phyloP scores from a whole-genome alignment of 2,329 filamentous ascomycete genomes.

The Penicillium decumbens region DNA sequence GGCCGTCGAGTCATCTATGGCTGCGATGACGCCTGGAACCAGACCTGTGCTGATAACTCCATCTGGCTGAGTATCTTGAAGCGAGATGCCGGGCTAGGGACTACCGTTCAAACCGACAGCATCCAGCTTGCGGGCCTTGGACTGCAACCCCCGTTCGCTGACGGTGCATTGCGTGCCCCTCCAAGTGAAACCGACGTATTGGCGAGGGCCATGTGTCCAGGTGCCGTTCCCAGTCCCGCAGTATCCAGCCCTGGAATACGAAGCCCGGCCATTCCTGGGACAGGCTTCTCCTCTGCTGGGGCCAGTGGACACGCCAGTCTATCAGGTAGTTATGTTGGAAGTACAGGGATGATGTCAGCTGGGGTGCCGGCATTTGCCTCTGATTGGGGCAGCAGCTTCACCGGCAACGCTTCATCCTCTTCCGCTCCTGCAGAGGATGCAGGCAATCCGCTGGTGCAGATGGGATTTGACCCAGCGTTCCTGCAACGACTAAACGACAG shows the following conservation, averaged over 20 bases:
- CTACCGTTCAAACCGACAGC: slow-evolving; percentile 29
- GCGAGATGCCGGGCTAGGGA: slow-evolving; percentile 39
- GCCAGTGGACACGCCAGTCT: slow-evolving; percentile 37
- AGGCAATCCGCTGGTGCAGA: slow-evolving; percentile 34
- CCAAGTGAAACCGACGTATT: slow-evolving; percentile 34
- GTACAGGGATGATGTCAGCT: slow-evolving; percentile 28
- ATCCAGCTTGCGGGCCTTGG: slow-evolving; percentile 37
- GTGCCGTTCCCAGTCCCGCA: slow-evolving; percentile 24
- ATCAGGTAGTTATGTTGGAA: slow-evolving; percentile 34
- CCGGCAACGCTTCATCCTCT: slow-evolving; percentile 27
- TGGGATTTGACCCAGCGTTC: slow-evolving; percentile 39
- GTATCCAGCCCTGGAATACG: slow-evolving; percentile 31
- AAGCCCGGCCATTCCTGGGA: slow-evolving; percentile 29
- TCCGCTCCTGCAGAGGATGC: slow-evolving; percentile 31
- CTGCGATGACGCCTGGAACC: slow-evolving; percentile 36
- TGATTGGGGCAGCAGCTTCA: slow-evolving; percentile 33
- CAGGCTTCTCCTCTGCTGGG: slow-evolving; percentile 32
- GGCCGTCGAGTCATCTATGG: slow-evolving; percentile 35
- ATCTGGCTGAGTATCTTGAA: slow-evolving; percentile 45
- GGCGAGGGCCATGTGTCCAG: slow-evolving; percentile 22
- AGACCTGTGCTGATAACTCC: slow-evolving; percentile 47
- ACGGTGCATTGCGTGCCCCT: slow-evolving; percentile 33
- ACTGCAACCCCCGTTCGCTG: slow-evolving; percentile 43
- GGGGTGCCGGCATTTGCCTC: slow-evolving; percentile 28
- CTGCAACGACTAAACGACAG: slow-evolving; percentile 34